Conservation (phyloP, 768 basidiomycete genomes). For the Nidularia pulvinata region DNA sequence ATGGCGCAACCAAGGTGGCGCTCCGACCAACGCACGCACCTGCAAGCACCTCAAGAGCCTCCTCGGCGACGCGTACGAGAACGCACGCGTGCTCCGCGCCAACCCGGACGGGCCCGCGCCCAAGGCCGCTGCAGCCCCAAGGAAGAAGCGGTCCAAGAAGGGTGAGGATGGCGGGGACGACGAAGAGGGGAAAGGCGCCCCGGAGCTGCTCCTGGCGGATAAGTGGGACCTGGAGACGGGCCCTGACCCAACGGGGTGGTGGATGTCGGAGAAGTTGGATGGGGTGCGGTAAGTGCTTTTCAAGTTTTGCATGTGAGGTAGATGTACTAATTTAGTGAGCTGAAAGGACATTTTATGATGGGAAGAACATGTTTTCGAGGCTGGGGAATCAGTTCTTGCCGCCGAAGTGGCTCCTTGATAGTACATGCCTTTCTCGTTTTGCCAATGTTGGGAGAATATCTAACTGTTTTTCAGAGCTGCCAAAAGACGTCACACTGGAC, state of each 20-base stretch:
- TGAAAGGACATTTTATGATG: slow-evolving; percentile 58
- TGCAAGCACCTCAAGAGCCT: slow-evolving; percentile 36
- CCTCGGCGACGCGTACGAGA: slow-evolving; percentile 34
- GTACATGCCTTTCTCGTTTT: slow-evolving; percentile 25
- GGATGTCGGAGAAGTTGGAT: slow-evolving; percentile 63
- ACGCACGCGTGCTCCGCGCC: slow-evolving; percentile 28
- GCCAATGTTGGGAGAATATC: not conserved
- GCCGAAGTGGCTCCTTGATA: slow-evolving; percentile 56
- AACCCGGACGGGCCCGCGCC: slow-evolving; percentile 28
- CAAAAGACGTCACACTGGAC: slow-evolving; percentile 54
- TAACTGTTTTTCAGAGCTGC: slow-evolving; percentile 36
- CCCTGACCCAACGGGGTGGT: slow-evolving; percentile 57
- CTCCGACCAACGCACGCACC: slow-evolving; percentile 32
- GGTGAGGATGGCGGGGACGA: slow-evolving; percentile 27
- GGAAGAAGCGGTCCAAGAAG: slow-evolving; percentile 6
- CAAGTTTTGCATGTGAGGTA: no score
- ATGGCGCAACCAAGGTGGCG: slow-evolving; percentile 16
- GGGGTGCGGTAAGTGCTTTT: no score
- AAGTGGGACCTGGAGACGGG: slow-evolving; percentile 58
- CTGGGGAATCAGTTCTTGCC: slow-evolving; percentile 59
- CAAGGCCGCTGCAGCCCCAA: not conserved
- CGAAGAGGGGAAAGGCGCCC: slow-evolving; percentile 32
- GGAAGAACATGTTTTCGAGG: slow-evolving; percentile 50
- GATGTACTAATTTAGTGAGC: no score
- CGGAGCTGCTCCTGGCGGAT: slow-evolving; percentile 50